Base-by-base conservation (phyloP, 176 grass and related monocot genomes). In the Oryza brachyantha region DNA sequence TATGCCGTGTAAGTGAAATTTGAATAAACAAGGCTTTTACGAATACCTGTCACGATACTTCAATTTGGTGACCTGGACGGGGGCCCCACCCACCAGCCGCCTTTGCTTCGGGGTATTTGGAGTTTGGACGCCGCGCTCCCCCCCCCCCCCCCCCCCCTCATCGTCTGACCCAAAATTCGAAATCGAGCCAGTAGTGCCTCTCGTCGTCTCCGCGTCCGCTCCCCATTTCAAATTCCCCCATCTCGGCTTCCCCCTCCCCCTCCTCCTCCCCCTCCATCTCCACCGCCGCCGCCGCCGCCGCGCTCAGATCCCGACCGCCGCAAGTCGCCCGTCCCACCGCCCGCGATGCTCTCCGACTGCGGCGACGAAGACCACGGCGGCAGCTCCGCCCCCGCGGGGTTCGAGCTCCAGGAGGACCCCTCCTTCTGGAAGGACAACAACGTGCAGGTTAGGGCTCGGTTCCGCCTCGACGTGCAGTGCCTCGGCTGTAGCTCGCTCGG, bases 351-450 rank as follows among this genome's bases (percentile, higher is more conserved):
- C 13, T 71, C 67, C 10, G 89, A 87, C 64, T 58, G 81, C 29
- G 63, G 70, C 37, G 84, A 71, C 70, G 69, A 84, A 42, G 79
- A 86, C 27, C 41, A 65, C 50, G 64, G 73, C 19, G n/a, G 65
- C 61, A 10, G 61, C 68, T 31, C 76, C 54, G 59, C 76, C 12
- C 81, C 70, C 21, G 64, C 70, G 64, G 70, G 79, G 73, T 90
- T 90, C 62, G 96, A 94, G 86, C 87, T 94, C 38, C 86, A 85
- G 36, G 92, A 99, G 59, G 90, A 99, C 77, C 92, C 92, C 21
- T 89, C 92, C 66, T 99, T 99, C 75, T 99, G 96, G 96, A 99
- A 93, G 90, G 96, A 95, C 29, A 94, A 99, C 74, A 99, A 85
- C 34, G 90, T 99, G 27, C 96, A 99, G 96, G 96, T 93, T 83